Base-by-base conservation (phyloP, 2,329 filamentous ascomycete genomes). In the Pseudogymnoascus sp. region DNA sequence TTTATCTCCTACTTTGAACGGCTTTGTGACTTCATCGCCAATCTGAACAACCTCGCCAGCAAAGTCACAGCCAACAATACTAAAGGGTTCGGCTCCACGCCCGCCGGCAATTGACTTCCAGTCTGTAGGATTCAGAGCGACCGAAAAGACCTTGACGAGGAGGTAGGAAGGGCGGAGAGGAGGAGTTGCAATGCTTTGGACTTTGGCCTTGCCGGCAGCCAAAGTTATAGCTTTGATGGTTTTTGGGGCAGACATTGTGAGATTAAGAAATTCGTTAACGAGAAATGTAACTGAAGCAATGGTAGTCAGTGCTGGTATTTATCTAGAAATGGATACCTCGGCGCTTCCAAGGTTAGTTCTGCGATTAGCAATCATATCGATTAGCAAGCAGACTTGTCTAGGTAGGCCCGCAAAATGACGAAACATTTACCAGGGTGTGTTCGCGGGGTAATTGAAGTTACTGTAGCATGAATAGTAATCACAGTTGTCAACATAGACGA, bases 121-220 rank as follows among this genome's bases (percentile, higher is more conserved):
- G 52, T 66, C 65, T 12, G 64, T 65, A 14, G 65, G 65, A 35
- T 66, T 66, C 11, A 66, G 45, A 33, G 65, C 65, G 5, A 66
- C 65, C 11, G 62, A 45, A 31, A 60, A 12, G 2, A 64, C 41
- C 55, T 68, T 67, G 55, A 65, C 39, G 43, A 66, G 61, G 11
- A 68, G n/a, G 43, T 67, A 60, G 4, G 35, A 58, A 23, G 60
- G 52, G 26, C 65, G 64, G 43, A 65, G 60, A 12, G 45, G n/a
- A n/a, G 62, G 65, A 63, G 41, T 65, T 43, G 39, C 12, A 43
- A 43, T 43, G 21, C 10, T 23, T 43, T 23, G 39, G 39, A 43
- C 39, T 23, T 21, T 12, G 3, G 39, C 39, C 19, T 43, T 10
- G 39, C 39, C 19, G 10, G 39, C 39, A 43, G 39, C 39, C 19